Evolutionary conservation across 2,329 filamentous ascomycete species (phyloP).

Genomic region (Thielaviopsis euricoi): DNA sequence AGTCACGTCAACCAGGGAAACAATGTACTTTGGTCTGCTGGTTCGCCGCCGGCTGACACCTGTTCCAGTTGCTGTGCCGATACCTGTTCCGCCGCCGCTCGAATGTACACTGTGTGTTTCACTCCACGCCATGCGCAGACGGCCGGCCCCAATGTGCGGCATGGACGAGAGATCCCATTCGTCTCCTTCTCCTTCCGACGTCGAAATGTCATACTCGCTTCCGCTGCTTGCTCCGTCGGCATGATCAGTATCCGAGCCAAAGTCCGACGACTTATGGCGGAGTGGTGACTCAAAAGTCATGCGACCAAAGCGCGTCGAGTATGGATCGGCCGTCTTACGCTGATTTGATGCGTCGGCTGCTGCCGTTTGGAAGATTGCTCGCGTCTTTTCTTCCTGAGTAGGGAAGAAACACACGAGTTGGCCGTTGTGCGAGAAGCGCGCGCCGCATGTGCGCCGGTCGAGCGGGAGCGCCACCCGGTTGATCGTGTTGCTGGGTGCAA

Average conservation of each 20-base stretch:
- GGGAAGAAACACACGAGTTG: slow-evolving; percentile 52
- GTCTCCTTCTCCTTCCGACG: slow-evolving; percentile 42
- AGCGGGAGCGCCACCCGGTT: slow-evolving; percentile 39
- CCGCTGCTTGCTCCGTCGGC: slow-evolving; percentile 21
- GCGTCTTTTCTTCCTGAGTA: slow-evolving; percentile 45
- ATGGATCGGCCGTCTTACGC: slow-evolving; percentile 33
- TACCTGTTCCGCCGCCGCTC: slow-evolving; percentile 39
- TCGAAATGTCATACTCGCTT: slow-evolving; percentile 19
- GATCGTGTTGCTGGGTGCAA: slow-evolving; percentile 19
- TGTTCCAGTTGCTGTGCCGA: slow-evolving; percentile 26
- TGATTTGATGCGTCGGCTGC: slow-evolving; percentile 18
- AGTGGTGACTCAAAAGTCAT: slow-evolving; percentile 34
- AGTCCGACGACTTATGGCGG: slow-evolving; percentile 30
- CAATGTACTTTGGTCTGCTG: slow-evolving; percentile 28
- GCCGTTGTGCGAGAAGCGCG: slow-evolving; percentile 44
- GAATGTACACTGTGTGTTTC: slow-evolving; percentile 40
- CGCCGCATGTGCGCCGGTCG: slow-evolving; percentile 41
- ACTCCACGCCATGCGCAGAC: slow-evolving; percentile 38
- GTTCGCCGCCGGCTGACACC: slow-evolving; percentile 28
- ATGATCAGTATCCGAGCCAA: slow-evolving; percentile 33
- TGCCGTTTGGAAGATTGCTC: slow-evolving; percentile 23
- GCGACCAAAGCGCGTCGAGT: slow-evolving; percentile 40
- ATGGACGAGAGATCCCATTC: slow-evolving; percentile 38
- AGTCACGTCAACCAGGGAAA: slow-evolving; percentile 57
- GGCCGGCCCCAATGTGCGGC: slow-evolving; percentile 17